Conservation (phyloP, 306 rosid genomes). For the Leucaena leucocephala region DNA sequence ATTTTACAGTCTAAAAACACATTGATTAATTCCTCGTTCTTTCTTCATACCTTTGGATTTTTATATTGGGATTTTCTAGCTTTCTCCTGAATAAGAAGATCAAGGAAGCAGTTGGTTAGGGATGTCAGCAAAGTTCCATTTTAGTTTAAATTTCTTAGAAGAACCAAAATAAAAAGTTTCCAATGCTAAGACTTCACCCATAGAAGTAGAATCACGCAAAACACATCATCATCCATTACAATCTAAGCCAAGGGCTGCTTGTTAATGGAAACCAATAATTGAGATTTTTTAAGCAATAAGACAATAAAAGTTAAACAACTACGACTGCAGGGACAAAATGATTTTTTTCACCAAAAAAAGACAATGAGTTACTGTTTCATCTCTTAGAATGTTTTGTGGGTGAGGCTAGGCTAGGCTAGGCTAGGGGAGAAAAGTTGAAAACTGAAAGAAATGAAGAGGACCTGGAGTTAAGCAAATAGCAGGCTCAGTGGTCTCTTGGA, state of each 20-base stretch:
- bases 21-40: not conserved
- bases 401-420: not conserved
- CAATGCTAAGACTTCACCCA: not conserved
- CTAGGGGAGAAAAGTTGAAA: constrained; percentile 12
- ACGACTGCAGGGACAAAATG: not conserved
- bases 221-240: not conserved
- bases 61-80: not conserved
- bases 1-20: not conserved
- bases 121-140: not conserved
- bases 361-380: not conserved
- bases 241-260: constrained; percentile 19
- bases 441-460: constrained; percentile 33
- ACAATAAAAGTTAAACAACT: constrained; percentile 8
- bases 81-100: not conserved
- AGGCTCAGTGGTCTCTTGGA: constrained; percentile 93
- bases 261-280: constrained; percentile 1
- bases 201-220: not conserved
- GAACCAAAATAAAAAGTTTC: not conserved
- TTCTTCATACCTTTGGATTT: not conserved
- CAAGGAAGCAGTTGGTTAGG: not conserved
- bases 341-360: no score
- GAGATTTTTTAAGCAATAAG: not conserved
- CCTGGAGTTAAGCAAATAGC: constrained; percentile 85
- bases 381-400: constrained; percentile 3
- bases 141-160: not conserved